phyloP scores from a whole-genome alignment of 257 asterid genomes.

The Lycium ferocissimum region DNA sequence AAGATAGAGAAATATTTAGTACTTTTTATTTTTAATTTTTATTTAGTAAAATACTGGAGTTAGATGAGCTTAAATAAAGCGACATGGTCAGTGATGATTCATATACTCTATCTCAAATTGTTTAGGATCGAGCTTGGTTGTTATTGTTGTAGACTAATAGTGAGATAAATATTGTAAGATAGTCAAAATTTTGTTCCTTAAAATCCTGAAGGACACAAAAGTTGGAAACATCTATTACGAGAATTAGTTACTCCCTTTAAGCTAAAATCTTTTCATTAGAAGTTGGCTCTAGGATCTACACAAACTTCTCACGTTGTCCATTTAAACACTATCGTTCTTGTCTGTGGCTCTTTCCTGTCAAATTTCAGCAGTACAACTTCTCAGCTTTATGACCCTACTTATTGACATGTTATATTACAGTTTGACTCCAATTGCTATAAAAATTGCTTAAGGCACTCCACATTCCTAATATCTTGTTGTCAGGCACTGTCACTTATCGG shows the following conservation, averaged over 20 bases:
- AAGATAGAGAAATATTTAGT: background rate
- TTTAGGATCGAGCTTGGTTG: background rate
- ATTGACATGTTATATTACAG: background rate
- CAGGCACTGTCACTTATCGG: background rate
- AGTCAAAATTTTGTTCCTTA: slow-evolving; percentile 7
- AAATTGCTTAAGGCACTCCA: background rate
- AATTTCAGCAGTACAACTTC: background rate
- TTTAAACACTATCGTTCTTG: background rate
- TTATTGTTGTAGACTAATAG: background rate
- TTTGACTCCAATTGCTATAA: background rate
- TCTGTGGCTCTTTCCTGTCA: background rate
- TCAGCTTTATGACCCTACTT: background rate
- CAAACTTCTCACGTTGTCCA: background rate
- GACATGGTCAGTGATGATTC: background rate
- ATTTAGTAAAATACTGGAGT: background rate
- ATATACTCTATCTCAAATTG: background rate
- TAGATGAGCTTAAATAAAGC: background rate
- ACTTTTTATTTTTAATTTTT: background rate
- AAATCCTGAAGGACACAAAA: slow-evolving; percentile 1
- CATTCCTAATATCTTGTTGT: background rate
- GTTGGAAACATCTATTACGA: background rate
- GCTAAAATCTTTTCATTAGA: background rate
- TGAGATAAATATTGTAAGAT: background rate
- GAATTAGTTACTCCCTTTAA: background rate
- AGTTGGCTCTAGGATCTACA: background rate